Evolutionary conservation across 495 filamentous ascomycete species (phyloP), one percentile per base, ranked within the genome.

Genomic region (Penicillium angulare): DNA sequence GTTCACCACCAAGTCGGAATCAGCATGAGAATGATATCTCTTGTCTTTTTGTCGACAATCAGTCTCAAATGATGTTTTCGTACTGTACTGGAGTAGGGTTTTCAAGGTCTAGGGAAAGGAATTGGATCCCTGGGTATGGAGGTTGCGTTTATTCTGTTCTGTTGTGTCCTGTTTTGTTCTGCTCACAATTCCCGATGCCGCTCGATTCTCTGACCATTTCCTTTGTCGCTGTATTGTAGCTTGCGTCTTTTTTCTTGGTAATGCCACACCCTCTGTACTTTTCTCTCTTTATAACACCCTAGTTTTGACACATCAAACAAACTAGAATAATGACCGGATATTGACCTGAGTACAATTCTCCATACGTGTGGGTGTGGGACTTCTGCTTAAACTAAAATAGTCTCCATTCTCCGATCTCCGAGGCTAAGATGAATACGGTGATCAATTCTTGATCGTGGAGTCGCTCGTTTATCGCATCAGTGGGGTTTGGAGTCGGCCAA

Each of bases 181-280:
- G n/a, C n/a, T 45, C 49, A 38, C 23, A 35, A 39, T 21, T 27
- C 33, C 21, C 33, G 17, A 48, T 26, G 44, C 52, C 36, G 23
- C 26, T 52, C 21, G 38, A 61, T 58, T 54, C 52, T 45, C 49
- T 50, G 27, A 31, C n/a, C 13, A 40, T 52, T 49, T 55, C 47
- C 13, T 53, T 50, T 56, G 47, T 56, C 38, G 17, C 42, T 59
- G 54, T 61, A 54, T 51, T 61, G 42, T 61, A 64, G 36, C 49
- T 40, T 24, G 13, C 18, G 13, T 44, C 6, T 35, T 15, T 35
- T 7, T 41, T 41, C 21, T n/a, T n/a, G n/a, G n/a, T 24, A 41
- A 41, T 41, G 12, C 22, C 42, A 44, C 40, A 26, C 42, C 29
- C 7, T 44, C n/a, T 32, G 15, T 44, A 31, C 27, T 16, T 33